phyloP scores from a whole-genome alignment of 2,329 filamentous ascomycete species.

The Arthrobotrys entomopaga region DNA sequence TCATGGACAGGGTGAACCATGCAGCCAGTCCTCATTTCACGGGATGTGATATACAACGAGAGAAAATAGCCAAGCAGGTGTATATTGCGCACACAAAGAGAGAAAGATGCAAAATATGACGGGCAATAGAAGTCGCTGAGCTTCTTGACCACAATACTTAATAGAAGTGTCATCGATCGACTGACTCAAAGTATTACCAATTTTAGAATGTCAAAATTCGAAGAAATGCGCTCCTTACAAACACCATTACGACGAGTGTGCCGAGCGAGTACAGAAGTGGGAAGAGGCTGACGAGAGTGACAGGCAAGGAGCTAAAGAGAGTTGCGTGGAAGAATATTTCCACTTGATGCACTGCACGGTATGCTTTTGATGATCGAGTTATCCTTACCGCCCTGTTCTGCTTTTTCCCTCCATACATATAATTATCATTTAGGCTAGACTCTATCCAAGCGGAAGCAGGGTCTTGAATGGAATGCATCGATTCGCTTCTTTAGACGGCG shows the following conservation, averaged over 20 bases:
- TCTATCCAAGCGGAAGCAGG: too few species aligned
- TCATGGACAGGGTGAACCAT: neutral
- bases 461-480: too few species aligned
- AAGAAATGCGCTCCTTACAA: conserved; percentile 85
- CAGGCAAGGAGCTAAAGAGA: conserved; percentile 80
- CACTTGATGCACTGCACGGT: conserved; percentile 96
- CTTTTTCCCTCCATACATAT: too few species aligned
- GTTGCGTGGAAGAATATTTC: conserved; percentile 99
- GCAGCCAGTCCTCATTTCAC: conserved; percentile 10
- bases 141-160: neutral
- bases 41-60: conserved; percentile 24
- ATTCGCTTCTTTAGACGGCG: too few species aligned
- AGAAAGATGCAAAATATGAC: conserved; percentile 7
- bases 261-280: conserved; percentile 80
- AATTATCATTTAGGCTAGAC: too few species aligned
- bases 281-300: conserved; percentile 72
- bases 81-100: conserved; percentile 1
- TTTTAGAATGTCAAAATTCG: conserved; percentile 86
- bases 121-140: conserved; percentile 12
- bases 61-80: conserved; percentile 40
- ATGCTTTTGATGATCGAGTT: conserved; percentile 20
- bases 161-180: conserved; percentile 1
- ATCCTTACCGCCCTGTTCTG: too few species aligned
- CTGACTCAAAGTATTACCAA: conserved; percentile 10
- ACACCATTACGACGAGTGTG: conserved; percentile 98